Evolutionary conservation across 2,329 filamentous ascomycete genomes (phyloP).

Genomic region (Myotisia sp.): DNA sequence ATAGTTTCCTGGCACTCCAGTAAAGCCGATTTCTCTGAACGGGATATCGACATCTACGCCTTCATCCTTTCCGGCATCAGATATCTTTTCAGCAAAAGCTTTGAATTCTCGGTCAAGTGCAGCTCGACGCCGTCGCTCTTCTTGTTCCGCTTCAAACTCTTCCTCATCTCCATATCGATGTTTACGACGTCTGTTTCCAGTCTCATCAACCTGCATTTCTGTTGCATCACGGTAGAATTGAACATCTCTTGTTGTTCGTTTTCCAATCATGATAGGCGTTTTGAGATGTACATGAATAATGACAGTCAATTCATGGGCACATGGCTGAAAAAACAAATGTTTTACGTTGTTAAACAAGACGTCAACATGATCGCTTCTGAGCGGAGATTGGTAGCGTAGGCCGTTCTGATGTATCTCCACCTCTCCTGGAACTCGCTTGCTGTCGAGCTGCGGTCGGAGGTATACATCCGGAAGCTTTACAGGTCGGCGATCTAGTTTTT

Average conservation of each 20-base stretch:
- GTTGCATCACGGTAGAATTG: slow-evolving; percentile 97
- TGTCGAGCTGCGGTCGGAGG: slow-evolving; percentile 86
- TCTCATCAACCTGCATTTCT: slow-evolving; percentile 97
- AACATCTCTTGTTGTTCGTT: slow-evolving; percentile 97
- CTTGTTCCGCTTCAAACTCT: slow-evolving; percentile 96
- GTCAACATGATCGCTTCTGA: slow-evolving; percentile 74
- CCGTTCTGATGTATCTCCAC: slow-evolving; percentile 98
- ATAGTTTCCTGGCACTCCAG: slow-evolving; percentile 65
- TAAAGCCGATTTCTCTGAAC: slow-evolving; percentile 90
- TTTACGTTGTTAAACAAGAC: slow-evolving; percentile 97
- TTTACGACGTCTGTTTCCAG: slow-evolving; percentile 92
- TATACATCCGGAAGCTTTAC: slow-evolving; percentile 87
- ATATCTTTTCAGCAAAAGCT: slow-evolving; percentile 91
- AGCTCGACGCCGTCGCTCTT: slow-evolving; percentile 80
- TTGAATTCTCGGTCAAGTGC: slow-evolving; percentile 93
- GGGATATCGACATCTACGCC: slow-evolving; percentile 90
- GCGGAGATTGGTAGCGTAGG: slow-evolving; percentile 79
- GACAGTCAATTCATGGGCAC: slow-evolving; percentile 88
- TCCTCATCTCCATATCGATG: slow-evolving; percentile 97
- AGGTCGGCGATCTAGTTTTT: slow-evolving; percentile 62
- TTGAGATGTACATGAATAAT: slow-evolving; percentile 97
- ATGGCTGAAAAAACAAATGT: slow-evolving; percentile 97
- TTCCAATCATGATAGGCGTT: slow-evolving; percentile 94
- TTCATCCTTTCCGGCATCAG: slow-evolving; percentile 83
- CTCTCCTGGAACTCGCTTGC: slow-evolving; percentile 88